Percentiles rank a stretch among this genome's conserved stretches.
Evolutionary conservation across 352 stramenopile species (phyloP).

Genomic region (Globisporangium recalcitrans): DNA sequence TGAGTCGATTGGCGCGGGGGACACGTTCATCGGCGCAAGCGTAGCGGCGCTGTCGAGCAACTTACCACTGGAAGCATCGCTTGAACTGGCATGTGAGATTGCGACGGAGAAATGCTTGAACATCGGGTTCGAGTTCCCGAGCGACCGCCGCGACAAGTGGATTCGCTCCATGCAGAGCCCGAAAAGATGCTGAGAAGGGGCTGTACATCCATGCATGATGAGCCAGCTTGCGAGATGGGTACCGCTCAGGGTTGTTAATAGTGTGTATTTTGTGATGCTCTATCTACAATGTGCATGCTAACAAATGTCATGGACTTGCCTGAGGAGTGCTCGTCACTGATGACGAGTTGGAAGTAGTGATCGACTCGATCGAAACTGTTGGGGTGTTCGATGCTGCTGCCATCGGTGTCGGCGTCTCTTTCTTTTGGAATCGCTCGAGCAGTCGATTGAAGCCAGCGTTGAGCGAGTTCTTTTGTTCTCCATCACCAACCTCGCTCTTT

Average conservation of each 20-base stretch:
- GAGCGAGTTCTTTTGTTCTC: neutral
- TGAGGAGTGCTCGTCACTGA: neutral
- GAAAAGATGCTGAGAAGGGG: neutral
- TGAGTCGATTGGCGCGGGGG: constrained; percentile 69
- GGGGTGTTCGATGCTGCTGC: neutral
- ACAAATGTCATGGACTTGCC: neutral
- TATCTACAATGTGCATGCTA: constrained; percentile 1
- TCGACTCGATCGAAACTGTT: neutral
- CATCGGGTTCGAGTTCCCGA: constrained; percentile 39
- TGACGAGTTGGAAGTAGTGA: neutral
- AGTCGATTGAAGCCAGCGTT: constrained; percentile 3
- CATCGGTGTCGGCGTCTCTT: neutral
- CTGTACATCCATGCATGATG: neutral
- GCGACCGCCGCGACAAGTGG: constrained; percentile 20
- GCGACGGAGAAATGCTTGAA: constrained; percentile 58
- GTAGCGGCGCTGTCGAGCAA: constrained; percentile 39
- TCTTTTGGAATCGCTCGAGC: constrained; percentile 13
- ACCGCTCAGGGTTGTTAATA: neutral
- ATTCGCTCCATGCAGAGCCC: neutral
- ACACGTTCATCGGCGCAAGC: constrained; percentile 65
- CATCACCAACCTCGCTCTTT: neutral
- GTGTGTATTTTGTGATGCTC: neutral
- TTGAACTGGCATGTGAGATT: constrained; percentile 46
- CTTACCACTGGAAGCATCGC: constrained; percentile 23
- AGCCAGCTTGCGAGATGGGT: neutral